Percentiles rank a stretch among this genome's conserved stretches.
These are phyloP conservation scores for Malassezia obtusa DNA, from an alignment of 1,284 basidiomycete genomes.

Conservation along the genomic window DNA sequence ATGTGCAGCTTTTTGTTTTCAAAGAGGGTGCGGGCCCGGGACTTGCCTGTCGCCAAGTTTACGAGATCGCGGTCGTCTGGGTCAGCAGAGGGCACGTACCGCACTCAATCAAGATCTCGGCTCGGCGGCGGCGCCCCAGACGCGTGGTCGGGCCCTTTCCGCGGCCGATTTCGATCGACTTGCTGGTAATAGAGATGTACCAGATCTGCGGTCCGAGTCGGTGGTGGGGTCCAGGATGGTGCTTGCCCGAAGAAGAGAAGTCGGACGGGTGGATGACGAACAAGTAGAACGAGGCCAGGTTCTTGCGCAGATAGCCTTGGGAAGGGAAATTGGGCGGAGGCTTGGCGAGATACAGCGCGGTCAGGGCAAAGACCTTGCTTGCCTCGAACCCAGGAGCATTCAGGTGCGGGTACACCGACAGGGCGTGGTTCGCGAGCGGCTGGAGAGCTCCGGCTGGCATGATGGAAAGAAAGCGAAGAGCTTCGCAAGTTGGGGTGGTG, in stretches of 20 bases:
- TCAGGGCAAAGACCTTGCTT: slow-evolving; percentile 36
- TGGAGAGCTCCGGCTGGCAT: slow-evolving; percentile 2
- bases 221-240: slow-evolving; percentile 11
- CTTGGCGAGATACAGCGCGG: slow-evolving; percentile 25
- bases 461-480: too few species aligned
- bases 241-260: background rate
- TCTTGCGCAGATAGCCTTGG: slow-evolving; percentile 27
- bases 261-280: slow-evolving; percentile 35
- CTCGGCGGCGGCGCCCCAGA: slow-evolving; percentile 33
- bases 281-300: slow-evolving; percentile 35
- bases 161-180: slow-evolving; percentile 21
- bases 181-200: slow-evolving; percentile 2
- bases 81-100: slow-evolving; percentile 7
- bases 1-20: slow-evolving; percentile 34
- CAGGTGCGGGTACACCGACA: slow-evolving; percentile 25
- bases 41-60: slow-evolving; percentile 38
- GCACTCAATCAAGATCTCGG: slow-evolving; percentile 41
- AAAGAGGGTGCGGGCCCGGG: slow-evolving; percentile 28
- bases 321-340: slow-evolving; percentile 30
- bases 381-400: slow-evolving; percentile 36
- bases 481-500: too few species aligned
- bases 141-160: slow-evolving; percentile 35
- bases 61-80: slow-evolving; percentile 34
- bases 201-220: slow-evolving; percentile 12
- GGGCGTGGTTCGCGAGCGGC: slow-evolving; percentile 23